Conservation (phyloP, 1,284 basidiomycete species). For the Microstroma glucosiphilum region DNA sequence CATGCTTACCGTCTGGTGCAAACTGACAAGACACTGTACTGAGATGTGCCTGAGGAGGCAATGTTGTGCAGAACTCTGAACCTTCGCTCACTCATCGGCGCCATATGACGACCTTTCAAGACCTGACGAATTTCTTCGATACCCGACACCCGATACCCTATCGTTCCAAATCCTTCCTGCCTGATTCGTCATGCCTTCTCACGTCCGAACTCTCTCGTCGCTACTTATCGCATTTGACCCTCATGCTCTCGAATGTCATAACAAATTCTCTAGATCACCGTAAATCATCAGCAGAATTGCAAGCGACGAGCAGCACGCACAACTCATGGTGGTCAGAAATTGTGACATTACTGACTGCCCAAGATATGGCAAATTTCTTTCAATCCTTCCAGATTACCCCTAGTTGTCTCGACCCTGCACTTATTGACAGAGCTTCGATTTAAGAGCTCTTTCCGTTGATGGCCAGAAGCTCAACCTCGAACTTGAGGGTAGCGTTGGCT, state of each 20-base stretch:
- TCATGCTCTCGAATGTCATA: no score
- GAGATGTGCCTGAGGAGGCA: conserved; percentile 4
- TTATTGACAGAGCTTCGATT: no score
- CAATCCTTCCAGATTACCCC: no score
- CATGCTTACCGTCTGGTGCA: conserved; percentile 37
- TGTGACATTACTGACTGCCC: no score
- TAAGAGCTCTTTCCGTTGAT: conserved; percentile 42
- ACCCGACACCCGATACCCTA: neutral
- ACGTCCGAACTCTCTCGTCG: no score
- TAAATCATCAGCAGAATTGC: no score
- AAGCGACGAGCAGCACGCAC: no score
- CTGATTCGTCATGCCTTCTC: neutral
- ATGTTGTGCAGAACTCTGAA: neutral
- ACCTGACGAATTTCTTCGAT: neutral
- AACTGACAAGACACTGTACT: conserved; percentile 28
- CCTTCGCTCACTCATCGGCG: neutral
- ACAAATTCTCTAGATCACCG: no score
- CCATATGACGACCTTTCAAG: neutral
- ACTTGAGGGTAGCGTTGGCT: conserved; percentile 40
- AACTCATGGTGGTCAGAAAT: no score
- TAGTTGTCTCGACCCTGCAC: no score
- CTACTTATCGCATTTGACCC: no score
- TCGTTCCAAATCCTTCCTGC: neutral
- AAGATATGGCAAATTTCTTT: no score
- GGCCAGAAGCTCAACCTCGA: conserved; percentile 53